A percentile compares a stretch with the other conserved stretches of the same genome.
phyloP scores from a whole-genome alignment of 208 protist species.

The Tritrichomonas foetus region DNA sequence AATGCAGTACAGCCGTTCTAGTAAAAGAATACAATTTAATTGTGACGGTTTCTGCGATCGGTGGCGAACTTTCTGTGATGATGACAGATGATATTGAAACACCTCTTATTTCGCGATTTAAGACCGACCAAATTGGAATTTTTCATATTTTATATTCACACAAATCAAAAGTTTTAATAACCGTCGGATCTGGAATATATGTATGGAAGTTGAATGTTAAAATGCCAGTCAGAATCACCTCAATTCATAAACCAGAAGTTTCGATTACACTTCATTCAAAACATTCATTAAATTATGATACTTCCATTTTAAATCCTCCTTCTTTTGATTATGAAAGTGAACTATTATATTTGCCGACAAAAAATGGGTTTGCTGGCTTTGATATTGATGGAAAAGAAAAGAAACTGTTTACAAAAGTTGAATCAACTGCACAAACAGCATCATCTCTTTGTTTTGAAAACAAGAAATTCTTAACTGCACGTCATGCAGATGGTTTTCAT shows the following conservation, averaged over 20 bases:
- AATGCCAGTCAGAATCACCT: background rate
- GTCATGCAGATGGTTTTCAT: background rate
- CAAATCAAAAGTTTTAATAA: background rate
- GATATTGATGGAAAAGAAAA: background rate
- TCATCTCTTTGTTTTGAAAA: background rate
- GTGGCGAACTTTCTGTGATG: background rate
- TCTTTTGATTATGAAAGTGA: background rate
- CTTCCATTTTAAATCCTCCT: background rate
- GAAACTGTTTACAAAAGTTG: background rate
- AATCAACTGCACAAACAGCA: background rate
- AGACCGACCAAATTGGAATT: background rate
- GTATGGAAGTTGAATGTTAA: background rate
- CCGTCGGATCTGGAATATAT: background rate
- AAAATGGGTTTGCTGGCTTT: background rate
- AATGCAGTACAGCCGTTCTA: background rate
- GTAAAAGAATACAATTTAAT: background rate
- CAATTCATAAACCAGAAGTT: background rate
- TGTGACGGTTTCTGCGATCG: background rate
- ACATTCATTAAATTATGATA: background rate
- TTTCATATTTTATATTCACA: conserved; percentile 24
- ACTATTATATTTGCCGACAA: background rate
- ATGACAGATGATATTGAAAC: background rate
- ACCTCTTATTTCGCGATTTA: background rate
- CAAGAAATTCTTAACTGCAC: background rate
- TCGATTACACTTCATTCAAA: background rate